phyloP scores from a whole-genome alignment of 2,329 filamentous ascomycete species.

The Metarhizium humberi region DNA sequence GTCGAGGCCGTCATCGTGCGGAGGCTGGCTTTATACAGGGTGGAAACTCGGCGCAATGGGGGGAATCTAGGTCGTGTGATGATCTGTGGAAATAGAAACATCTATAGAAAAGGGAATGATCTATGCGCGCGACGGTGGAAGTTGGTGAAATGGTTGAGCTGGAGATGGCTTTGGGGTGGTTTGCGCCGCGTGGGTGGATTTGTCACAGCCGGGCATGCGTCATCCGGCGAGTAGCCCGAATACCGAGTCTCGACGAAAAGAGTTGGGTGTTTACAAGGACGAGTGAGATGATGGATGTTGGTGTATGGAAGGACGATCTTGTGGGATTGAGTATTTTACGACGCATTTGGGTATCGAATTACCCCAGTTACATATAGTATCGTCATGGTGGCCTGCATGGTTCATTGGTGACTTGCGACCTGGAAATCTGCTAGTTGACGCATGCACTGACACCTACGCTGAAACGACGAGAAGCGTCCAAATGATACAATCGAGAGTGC shows the following conservation, averaged over 20 bases:
- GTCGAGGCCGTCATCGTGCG: conserved; percentile 4
- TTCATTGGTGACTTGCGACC: too few relatives aligned
- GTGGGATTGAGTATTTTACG: background rate
- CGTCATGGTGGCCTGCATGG: background rate
- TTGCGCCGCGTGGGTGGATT: conserved; percentile 1
- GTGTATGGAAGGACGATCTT: background rate
- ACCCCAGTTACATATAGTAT: background rate
- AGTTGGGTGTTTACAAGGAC: background rate
- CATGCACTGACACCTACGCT: too few relatives aligned
- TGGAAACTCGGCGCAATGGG: background rate
- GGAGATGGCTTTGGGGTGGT: conserved; percentile 6
- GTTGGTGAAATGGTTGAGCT: background rate
- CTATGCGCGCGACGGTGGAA: background rate
- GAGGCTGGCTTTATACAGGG: background rate
- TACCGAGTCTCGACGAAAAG: background rate
- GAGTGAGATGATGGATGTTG: background rate
- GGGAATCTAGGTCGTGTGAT: background rate
- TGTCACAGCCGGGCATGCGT: background rate
- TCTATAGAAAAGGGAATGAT: background rate
- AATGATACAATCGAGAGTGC: too few relatives aligned
- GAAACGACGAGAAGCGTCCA: too few relatives aligned
- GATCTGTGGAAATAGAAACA: background rate
- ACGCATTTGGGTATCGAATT: background rate
- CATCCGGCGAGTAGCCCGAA: background rate
- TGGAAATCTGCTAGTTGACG: too few relatives aligned